Percentiles rank a stretch among this genome's conserved stretches.
These are phyloP conservation scores for Citrus trifoliata DNA, from an alignment of 345 rosid genomes.

Conservation along the genomic window DNA sequence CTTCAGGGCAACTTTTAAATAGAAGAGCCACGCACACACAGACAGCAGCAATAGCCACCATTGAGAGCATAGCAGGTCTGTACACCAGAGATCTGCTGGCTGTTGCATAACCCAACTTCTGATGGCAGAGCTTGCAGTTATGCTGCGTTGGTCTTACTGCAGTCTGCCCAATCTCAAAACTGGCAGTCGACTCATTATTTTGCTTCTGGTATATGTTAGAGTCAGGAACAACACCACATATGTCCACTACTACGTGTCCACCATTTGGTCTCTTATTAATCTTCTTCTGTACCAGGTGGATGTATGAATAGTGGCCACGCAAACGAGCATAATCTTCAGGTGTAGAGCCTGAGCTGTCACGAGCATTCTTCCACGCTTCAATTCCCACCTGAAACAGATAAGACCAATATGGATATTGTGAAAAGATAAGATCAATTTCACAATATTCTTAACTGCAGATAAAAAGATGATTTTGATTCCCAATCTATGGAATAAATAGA, in stretches of 20 bases:
- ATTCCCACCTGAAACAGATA: slow-evolving; percentile 67
- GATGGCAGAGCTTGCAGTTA: slow-evolving; percentile 71
- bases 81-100: slow-evolving; percentile 57
- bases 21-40: slow-evolving; percentile 97
- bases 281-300: slow-evolving; percentile 87
- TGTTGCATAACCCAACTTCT: slow-evolving; percentile 49
- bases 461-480: background rate
- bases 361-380: slow-evolving; percentile 85
- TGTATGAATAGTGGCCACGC: slow-evolving; percentile 95
- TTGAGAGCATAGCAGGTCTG: slow-evolving; percentile 95
- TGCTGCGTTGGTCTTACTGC: slow-evolving; percentile 20
- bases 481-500: background rate
- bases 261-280: slow-evolving; percentile 45
- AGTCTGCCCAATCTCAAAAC: slow-evolving; percentile 57
- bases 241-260: slow-evolving; percentile 46
- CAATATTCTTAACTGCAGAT: background rate
- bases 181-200: slow-evolving; percentile 28
- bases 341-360: slow-evolving; percentile 84
- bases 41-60: slow-evolving; percentile 96
- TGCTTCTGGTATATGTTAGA: slow-evolving; percentile 37
- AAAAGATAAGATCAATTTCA: background rate
- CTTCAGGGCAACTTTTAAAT: slow-evolving; percentile 96
- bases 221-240: slow-evolving; percentile 34
- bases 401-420: background rate
- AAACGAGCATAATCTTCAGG: slow-evolving; percentile 97